Percentiles rank a stretch among this genome's conserved stretches.
Conservation (phyloP, 352 stramenopile species). For the Globisporangium irregulare region DNA sequence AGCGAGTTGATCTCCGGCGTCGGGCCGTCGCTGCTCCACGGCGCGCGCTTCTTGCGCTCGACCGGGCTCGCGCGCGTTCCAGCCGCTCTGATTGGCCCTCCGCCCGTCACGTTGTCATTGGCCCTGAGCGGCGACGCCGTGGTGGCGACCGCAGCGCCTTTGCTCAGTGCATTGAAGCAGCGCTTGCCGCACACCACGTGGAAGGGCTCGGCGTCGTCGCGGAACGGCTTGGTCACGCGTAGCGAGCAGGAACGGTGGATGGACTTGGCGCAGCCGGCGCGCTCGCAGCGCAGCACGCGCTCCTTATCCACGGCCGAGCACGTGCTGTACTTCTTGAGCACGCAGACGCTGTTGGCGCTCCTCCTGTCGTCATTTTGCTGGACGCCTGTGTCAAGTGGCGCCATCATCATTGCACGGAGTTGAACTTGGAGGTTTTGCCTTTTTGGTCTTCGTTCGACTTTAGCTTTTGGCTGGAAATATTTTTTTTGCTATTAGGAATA, state of each 20-base stretch:
- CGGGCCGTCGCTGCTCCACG: slow-evolving; percentile 19
- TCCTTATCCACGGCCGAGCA: slow-evolving; percentile 9
- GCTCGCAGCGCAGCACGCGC: slow-evolving; percentile 17
- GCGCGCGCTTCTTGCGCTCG: slow-evolving; percentile 21
- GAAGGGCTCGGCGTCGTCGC: slow-evolving; percentile 6
- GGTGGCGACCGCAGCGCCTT: background rate
- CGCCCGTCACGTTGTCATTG: no score
- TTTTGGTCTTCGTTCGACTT: background rate
- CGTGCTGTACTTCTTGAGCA: slow-evolving; percentile 20
- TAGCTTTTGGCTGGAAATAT: background rate
- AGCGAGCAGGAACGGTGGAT: slow-evolving; percentile 19
- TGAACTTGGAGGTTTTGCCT: background rate
- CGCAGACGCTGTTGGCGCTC: slow-evolving; percentile 2
- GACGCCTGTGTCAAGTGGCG: background rate
- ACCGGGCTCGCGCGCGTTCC: background rate
- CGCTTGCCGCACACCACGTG: slow-evolving; percentile 20
- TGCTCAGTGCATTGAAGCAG: slow-evolving; percentile 18
- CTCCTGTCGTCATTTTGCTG: no score
- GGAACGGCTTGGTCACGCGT: slow-evolving; percentile 17
- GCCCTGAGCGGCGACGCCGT: background rate
- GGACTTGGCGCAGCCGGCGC: slow-evolving; percentile 16
- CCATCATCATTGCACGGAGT: background rate
- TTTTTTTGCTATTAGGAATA: background rate
- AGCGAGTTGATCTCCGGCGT: slow-evolving; percentile 16
- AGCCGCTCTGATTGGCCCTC: background rate